Evolutionary conservation across 208 protist species (phyloP).

Genomic region (Crithidia fasciculata): DNA sequence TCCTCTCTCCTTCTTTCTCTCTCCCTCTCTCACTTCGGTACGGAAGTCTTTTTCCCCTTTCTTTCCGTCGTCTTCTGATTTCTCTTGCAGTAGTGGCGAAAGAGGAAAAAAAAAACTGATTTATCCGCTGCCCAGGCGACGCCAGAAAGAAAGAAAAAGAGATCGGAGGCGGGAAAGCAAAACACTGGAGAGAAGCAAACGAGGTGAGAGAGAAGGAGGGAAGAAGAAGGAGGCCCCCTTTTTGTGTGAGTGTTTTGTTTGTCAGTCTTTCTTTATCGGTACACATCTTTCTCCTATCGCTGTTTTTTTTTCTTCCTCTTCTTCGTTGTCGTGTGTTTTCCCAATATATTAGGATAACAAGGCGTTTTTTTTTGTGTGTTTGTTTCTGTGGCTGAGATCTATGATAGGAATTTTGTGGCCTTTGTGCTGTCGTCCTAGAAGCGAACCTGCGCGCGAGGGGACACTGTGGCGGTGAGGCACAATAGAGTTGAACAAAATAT

Average conservation of each 20-base stretch:
- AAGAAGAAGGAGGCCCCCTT: neutral
- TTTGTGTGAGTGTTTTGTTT: conserved; percentile 3
- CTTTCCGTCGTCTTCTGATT: neutral
- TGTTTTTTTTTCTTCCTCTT: conserved; percentile 7
- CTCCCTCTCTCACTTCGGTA: neutral
- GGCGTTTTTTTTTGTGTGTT: neutral
- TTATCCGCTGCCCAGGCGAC: neutral
- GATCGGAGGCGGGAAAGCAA: too few species aligned
- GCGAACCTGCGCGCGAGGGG: too few species aligned
- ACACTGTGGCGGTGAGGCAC: too few species aligned
- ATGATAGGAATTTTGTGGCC: too few species aligned
- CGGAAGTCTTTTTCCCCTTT: conserved; percentile 6
- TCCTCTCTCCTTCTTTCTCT: conserved; percentile 17
- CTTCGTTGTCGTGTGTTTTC: neutral
- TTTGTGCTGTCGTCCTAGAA: too few species aligned
- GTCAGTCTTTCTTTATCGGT: neutral
- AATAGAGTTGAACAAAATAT: too few species aligned
- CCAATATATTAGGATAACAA: neutral
- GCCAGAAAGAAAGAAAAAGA: neutral
- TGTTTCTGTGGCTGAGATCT: neutral
- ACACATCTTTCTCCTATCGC: conserved; percentile 6
- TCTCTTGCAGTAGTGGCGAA: too few species aligned
- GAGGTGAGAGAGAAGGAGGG: too few species aligned
- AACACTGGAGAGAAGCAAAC: too few species aligned
- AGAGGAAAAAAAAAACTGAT: neutral